phyloP scores from a whole-genome alignment of 2,329 filamentous ascomycete species.

The Nigrospora osmanthi region DNA sequence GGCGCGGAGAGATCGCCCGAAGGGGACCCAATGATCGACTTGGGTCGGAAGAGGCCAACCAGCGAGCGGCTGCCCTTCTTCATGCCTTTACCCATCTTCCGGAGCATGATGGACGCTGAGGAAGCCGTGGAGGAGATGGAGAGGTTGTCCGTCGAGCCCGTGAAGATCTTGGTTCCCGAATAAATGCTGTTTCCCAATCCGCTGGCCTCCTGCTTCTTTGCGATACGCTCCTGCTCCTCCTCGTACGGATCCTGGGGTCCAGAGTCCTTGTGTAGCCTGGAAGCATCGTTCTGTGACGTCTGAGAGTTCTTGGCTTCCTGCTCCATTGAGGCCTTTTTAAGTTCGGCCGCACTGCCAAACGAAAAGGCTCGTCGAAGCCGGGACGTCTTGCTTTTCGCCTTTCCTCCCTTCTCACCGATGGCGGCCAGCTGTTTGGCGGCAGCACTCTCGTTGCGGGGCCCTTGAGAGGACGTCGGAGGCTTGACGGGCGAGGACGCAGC shows the following conservation, averaged over 20 bases:
- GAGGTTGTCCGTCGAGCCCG: slow-evolving; percentile 88
- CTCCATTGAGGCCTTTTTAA: slow-evolving; percentile 52
- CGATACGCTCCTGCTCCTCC: slow-evolving; percentile 85
- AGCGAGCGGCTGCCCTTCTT: slow-evolving; percentile 88
- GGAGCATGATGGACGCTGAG: slow-evolving; percentile 86
- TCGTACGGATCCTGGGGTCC: slow-evolving; percentile 60
- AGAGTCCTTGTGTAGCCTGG: slow-evolving; percentile 60
- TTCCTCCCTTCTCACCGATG: slow-evolving; percentile 74
- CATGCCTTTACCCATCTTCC: slow-evolving; percentile 98
- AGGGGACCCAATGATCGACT: slow-evolving; percentile 76
- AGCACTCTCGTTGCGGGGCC: slow-evolving; percentile 46
- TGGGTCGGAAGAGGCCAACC: slow-evolving; percentile 89
- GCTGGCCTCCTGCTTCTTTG: slow-evolving; percentile 82
- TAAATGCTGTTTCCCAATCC: slow-evolving; percentile 94
- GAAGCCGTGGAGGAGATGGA: slow-evolving; percentile 87
- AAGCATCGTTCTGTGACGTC: slow-evolving; percentile 30
- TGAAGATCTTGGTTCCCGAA: slow-evolving; percentile 75
- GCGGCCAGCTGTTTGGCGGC: slow-evolving; percentile 80
- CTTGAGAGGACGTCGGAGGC: slow-evolving; percentile 18
- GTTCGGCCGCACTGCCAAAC: slow-evolving; percentile 89
- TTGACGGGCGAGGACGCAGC: slow-evolving; percentile 22
- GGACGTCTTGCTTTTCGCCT: slow-evolving; percentile 77
- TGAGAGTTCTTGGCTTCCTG: slow-evolving; percentile 47
- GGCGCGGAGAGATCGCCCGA: slow-evolving; percentile 59
- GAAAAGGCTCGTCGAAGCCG: slow-evolving; percentile 87